Evolutionary conservation across 2,329 filamentous ascomycete species (phyloP), one percentile per base, ranked within the genome.

Genomic region (Cordyceps cateniannulata): DNA sequence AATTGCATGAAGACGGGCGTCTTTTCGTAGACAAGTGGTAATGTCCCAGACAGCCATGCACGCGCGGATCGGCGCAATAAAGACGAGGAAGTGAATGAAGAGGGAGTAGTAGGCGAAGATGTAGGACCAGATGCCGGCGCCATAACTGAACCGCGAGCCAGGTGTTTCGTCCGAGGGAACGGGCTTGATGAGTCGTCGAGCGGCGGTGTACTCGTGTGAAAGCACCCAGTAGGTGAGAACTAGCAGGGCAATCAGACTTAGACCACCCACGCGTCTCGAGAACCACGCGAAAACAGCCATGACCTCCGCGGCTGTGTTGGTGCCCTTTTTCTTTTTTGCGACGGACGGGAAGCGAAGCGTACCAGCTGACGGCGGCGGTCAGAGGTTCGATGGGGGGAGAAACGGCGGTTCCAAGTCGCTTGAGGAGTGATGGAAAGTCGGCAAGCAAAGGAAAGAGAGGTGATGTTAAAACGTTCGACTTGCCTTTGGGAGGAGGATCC

Each of bases 71-170:
- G 85, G 84, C 66, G 90, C 89, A 35, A 80, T 70, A 64, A 84
- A 82, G 66, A 88, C 85, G 59, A 88, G 75, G 59, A 85, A 61
- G 70, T 90, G 87, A 60, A 89, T 81, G 38, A 87, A 69, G 20
- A 89, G 75, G 57, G 82, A 85, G 72, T 89, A 90, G 67, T 84
- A 85, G 54, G 85, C 79, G 67, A 87, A 88, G 32, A 84, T 35
- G 53, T 77, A 70, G 16, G 81, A 82, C 76, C 76, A 83, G 52
- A 78, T 68, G 35, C 81, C 80, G 44, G 75, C 78, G 29, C 80
- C 79, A 42, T 73, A 67, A 1, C 3, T 70, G 65, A 3, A 69
- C 65, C 16, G 71, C 10, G 44, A 54, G 68, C 49, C 73, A 69
- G 65, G 71, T 64, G 54, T 67, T 67, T 56, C 54, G 16, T 40